These are phyloP conservation scores for Chamaenerion angustifolium DNA, from an alignment of 345 rosid genomes.

Conservation along the genomic window DNA sequence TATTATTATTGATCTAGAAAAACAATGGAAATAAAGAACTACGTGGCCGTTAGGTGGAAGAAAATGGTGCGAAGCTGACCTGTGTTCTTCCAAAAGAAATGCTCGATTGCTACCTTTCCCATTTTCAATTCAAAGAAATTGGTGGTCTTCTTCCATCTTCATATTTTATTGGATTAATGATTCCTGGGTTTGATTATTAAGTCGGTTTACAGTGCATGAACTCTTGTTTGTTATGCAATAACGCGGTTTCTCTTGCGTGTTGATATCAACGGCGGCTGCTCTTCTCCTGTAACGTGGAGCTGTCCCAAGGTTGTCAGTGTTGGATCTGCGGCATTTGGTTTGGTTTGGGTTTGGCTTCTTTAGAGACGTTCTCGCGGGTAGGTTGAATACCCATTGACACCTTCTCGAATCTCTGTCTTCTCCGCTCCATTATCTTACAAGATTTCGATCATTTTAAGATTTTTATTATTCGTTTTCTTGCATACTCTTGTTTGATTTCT, in stretches of 20 bases:
- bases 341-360: slow-evolving; percentile 14
- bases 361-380: slow-evolving; percentile 35
- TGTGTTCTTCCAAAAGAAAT: slow-evolving; percentile 2
- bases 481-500: too few species aligned
- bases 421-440: too few species aligned
- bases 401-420: too few species aligned
- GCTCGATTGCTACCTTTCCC: not conserved
- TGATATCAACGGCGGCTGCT: slow-evolving; percentile 4
- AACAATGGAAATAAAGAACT: too few species aligned
- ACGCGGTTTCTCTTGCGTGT: slow-evolving; percentile 48
- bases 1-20: too few species aligned
- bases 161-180: not conserved
- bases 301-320: slow-evolving; percentile 9
- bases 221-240: slow-evolving; percentile 17
- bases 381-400: slow-evolving; percentile 2
- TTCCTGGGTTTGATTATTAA: slow-evolving; percentile 6
- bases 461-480: too few species aligned
- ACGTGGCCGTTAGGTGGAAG: not conserved
- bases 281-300: not conserved
- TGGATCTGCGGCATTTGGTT: slow-evolving; percentile 41
- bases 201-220: slow-evolving; percentile 41
- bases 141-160: not conserved
- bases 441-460: too few species aligned
- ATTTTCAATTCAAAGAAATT: not conserved
- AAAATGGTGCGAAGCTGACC: slow-evolving; percentile 4